These are phyloP conservation scores for Takashimella koratensis DNA, from an alignment of 1,284 basidiomycete species.

Conservation along the genomic window DNA sequence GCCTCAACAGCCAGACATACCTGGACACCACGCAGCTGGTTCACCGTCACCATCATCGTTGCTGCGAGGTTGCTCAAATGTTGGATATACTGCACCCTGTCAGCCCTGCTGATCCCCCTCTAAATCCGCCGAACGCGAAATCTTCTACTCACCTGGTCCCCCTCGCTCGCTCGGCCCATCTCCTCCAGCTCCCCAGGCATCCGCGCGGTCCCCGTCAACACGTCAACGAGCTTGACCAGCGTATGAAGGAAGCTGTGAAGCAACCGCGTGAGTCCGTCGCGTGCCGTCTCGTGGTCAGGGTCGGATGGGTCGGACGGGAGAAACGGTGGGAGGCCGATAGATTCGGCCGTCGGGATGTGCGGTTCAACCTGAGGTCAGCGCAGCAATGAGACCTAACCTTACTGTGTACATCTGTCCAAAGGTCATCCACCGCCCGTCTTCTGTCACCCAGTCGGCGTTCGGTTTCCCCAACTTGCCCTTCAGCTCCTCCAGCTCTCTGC, in stretches of 20 bases:
- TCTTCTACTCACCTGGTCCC: slow-evolving; percentile 36
- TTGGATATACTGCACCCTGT: slow-evolving; percentile 38
- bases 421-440: slow-evolving; percentile 42
- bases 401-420: slow-evolving; percentile 44
- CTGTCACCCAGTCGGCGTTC: slow-evolving; percentile 34
- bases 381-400: slow-evolving; percentile 6
- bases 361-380: slow-evolving; percentile 25
- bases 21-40: slow-evolving; percentile 39
- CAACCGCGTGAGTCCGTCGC: slow-evolving; percentile 24
- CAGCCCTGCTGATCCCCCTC: slow-evolving; percentile 2
- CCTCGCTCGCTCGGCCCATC: slow-evolving; percentile 35
- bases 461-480: slow-evolving; percentile 23
- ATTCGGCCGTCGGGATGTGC: slow-evolving; percentile 28
- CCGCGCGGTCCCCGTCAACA: slow-evolving; percentile 35
- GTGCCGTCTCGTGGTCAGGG: slow-evolving; percentile 20
- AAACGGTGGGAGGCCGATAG: slow-evolving; percentile 31
- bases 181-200: slow-evolving; percentile 35
- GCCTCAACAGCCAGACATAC: slow-evolving; percentile 12
- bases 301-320: slow-evolving; percentile 21
- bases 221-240: slow-evolving; percentile 36
- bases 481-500: slow-evolving; percentile 15
- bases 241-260: slow-evolving; percentile 45
- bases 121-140: background rate
- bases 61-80: slow-evolving; percentile 43
- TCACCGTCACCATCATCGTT: slow-evolving; percentile 44